Percentiles rank a stretch among this genome's conserved stretches.
Conservation (phyloP, 2,329 filamentous ascomycete genomes). For the Rachicladosporium sp. region DNA sequence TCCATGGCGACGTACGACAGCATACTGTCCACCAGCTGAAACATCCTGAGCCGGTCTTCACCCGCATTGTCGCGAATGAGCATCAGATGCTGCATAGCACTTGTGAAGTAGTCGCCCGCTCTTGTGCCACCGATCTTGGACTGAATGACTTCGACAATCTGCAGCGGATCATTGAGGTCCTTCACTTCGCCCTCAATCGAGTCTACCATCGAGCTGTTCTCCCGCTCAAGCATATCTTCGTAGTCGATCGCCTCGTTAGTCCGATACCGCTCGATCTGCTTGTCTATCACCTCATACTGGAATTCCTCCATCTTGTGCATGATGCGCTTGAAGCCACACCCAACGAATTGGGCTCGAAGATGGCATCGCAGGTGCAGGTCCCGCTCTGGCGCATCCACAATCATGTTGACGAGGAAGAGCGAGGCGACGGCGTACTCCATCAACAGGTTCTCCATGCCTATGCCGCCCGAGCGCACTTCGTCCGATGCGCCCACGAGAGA, state of each 20-base stretch:
- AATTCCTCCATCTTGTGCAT: slow-evolving; percentile 95
- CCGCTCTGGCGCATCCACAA: slow-evolving; percentile 78
- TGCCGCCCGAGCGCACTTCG: slow-evolving; percentile 87
- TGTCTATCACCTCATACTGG: slow-evolving; percentile 96
- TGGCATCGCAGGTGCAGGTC: slow-evolving; percentile 88
- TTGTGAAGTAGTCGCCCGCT: slow-evolving; percentile 90
- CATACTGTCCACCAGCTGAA: slow-evolving; percentile 97
- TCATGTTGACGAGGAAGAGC: slow-evolving; percentile 90
- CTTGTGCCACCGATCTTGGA: slow-evolving; percentile 69
- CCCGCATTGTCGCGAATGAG: slow-evolving; percentile 83
- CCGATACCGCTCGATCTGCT: slow-evolving; percentile 88
- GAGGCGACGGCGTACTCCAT: slow-evolving; percentile 98
- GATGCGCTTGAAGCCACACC: slow-evolving; percentile 88
- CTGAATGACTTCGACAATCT: slow-evolving; percentile 91
- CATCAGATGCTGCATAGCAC: slow-evolving; percentile 86
- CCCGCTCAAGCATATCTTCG: slow-evolving; percentile 86
- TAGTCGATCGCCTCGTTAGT: slow-evolving; percentile 96
- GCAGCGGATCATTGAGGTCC: slow-evolving; percentile 81
- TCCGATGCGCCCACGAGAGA: slow-evolving; percentile 94
- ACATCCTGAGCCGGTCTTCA: slow-evolving; percentile 87
- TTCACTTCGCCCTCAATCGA: slow-evolving; percentile 73
- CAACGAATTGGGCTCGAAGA: slow-evolving; percentile 89
- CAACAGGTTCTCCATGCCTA: slow-evolving; percentile 95
- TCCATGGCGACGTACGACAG: slow-evolving; percentile 99
- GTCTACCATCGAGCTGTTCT: slow-evolving; percentile 83